A percentile compares a stretch with the other conserved stretches of the same genome.
These are phyloP conservation scores for Exophiala oligosperma DNA, from an alignment of 2,329 filamentous ascomycete species.

Conservation along the genomic window DNA sequence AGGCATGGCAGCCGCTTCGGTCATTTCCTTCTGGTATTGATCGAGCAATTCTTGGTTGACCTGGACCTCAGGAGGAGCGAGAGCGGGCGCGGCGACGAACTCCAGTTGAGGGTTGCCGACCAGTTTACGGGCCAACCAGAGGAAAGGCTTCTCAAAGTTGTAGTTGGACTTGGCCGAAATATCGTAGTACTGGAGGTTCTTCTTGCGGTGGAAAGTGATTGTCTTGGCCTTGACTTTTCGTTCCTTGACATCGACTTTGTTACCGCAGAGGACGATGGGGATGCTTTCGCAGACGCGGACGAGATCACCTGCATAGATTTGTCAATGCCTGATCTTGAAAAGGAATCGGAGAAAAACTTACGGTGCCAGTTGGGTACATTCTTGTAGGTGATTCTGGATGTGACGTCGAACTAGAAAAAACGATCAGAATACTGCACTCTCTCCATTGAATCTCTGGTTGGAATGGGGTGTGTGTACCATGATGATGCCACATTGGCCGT, in stretches of 20 bases:
- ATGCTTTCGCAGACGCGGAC: slow-evolving; percentile 99
- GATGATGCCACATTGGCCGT: slow-evolving; percentile 99
- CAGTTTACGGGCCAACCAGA: slow-evolving; percentile 98
- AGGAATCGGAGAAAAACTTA: slow-evolving; percentile 54
- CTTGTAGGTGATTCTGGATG: slow-evolving; percentile 99
- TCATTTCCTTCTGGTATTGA: slow-evolving; percentile 87
- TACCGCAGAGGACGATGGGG: slow-evolving; percentile 94
- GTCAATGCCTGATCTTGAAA: slow-evolving; percentile 12
- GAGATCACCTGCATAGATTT: slow-evolving; percentile 70
- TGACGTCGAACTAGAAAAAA: slow-evolving; percentile 74
- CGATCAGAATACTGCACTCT: neutral
- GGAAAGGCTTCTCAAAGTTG: slow-evolving; percentile 99
- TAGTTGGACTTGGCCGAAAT: slow-evolving; percentile 99
- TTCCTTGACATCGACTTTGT: slow-evolving; percentile 99
- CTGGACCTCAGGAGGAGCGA: slow-evolving; percentile 88
- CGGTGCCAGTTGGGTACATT: slow-evolving; percentile 99
- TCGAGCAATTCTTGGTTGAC: slow-evolving; percentile 82
- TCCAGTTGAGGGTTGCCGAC: slow-evolving; percentile 92
- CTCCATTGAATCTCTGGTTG: neutral
- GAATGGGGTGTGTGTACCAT: slow-evolving; percentile 56
- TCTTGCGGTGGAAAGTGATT: slow-evolving; percentile 99
- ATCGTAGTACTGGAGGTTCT: slow-evolving; percentile 99
- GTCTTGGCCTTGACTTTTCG: slow-evolving; percentile 99
- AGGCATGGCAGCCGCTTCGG: slow-evolving; percentile 73
- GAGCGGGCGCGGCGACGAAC: slow-evolving; percentile 91